A percentile compares a stretch with the other conserved stretches of the same genome.
Conservation (phyloP, 2,329 filamentous ascomycete species). For the Nannizzia gypsea region DNA sequence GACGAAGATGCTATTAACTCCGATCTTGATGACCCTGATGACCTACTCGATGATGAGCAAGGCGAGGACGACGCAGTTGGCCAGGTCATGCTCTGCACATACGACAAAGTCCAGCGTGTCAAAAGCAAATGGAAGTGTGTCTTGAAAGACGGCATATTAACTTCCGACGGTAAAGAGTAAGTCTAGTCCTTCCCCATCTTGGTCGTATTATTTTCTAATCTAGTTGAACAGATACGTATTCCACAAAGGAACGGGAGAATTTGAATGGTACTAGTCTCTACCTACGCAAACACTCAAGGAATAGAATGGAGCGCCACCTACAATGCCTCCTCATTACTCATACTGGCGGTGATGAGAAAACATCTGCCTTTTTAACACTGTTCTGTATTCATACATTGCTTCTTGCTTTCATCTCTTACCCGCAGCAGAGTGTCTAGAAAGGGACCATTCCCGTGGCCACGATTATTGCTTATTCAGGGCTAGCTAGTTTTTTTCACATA, state of each 20-base stretch:
- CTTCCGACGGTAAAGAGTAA: conserved; percentile 80
- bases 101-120: conserved; percentile 96
- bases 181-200: conserved; percentile 21
- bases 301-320: background rate
- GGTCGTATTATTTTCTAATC: background rate
- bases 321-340: background rate
- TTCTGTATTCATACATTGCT: background rate
- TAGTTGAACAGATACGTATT: conserved; percentile 61
- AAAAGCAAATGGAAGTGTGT: conserved; percentile 99
- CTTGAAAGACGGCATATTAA: conserved; percentile 90
- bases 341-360: background rate
- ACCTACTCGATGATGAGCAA: conserved; percentile 69
- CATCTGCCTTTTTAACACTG: background rate
- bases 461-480: background rate
- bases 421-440: background rate
- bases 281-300: background rate
- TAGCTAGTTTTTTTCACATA: background rate
- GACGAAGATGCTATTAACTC: conserved; percentile 95
- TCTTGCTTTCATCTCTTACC: background rate
- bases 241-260: conserved; percentile 93
- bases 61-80: conserved; percentile 74
- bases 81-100: conserved; percentile 96
- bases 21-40: conserved; percentile 89
- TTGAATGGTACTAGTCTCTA: conserved; percentile 62
- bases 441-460: background rate